Percentiles rank a stretch among this genome's conserved stretches.
phyloP scores from a whole-genome alignment of 257 asterid genomes.

The Echium plantagineum region DNA sequence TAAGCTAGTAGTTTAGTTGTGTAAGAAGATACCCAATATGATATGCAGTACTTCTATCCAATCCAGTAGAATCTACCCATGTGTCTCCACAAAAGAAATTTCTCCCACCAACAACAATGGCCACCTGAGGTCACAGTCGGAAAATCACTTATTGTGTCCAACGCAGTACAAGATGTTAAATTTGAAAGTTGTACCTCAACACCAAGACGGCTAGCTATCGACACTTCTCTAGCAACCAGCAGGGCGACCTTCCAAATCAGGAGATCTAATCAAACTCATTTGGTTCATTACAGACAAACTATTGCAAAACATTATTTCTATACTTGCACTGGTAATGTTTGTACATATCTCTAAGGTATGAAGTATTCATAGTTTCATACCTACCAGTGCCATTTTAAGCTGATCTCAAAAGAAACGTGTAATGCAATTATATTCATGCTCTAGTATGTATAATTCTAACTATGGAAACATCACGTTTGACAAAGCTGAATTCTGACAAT shows the following conservation, averaged over 20 bases:
- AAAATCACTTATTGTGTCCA: neutral
- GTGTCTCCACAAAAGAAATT: conserved; percentile 94
- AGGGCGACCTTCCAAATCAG: conserved; percentile 52
- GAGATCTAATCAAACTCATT: conserved; percentile 3
- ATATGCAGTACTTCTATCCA: conserved; percentile 82
- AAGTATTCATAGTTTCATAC: neutral
- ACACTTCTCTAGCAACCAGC: conserved; percentile 86
- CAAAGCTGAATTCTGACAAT: no score
- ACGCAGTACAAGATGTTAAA: neutral
- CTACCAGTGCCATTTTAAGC: neutral
- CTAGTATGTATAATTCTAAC: neutral
- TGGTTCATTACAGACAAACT: neutral
- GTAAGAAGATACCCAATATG: conserved; percentile 57
- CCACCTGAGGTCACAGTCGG: conserved; percentile 29
- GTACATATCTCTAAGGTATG: neutral
- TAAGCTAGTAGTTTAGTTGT: neutral
- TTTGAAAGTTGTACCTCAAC: conserved; percentile 43
- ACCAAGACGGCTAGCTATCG: conserved; percentile 70
- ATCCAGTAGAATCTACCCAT: conserved; percentile 76
- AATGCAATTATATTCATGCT: neutral
- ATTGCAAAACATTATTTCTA: neutral
- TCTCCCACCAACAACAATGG: conserved; percentile 89
- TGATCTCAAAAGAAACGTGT: neutral
- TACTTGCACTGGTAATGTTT: neutral
- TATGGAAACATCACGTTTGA: no score